A percentile compares a stretch with the other conserved stretches of the same genome.
Conservation (phyloP, 768 basidiomycete species). For the Naganishia friedmannii region DNA sequence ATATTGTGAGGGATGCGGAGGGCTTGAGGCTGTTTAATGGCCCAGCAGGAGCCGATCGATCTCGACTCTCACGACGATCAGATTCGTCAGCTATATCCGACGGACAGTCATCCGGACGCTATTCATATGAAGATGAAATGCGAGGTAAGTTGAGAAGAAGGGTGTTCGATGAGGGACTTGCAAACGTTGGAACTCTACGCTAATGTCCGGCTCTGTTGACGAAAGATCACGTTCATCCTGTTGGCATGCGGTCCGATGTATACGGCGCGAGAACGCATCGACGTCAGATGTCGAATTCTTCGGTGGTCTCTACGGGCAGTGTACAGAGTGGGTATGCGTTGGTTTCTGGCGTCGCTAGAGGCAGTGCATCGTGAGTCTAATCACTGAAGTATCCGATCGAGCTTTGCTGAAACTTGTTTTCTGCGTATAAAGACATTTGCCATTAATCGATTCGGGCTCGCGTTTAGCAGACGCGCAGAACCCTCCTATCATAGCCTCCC, state of each 20-base stretch:
- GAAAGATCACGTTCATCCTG: constrained; percentile 31
- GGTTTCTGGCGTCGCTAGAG: constrained; percentile 5
- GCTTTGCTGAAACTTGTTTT: constrained; percentile 9
- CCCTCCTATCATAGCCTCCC: constrained; percentile 38
- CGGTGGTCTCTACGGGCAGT: constrained; percentile 44
- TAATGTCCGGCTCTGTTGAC: not conserved
- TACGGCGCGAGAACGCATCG: constrained; percentile 37
- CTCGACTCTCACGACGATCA: constrained; percentile 1
- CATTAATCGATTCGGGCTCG: constrained; percentile 39
- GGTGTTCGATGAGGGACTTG: not conserved
- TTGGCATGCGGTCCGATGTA: constrained; percentile 25
- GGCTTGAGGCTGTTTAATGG: constrained; percentile 22
- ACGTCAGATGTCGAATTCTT: constrained; percentile 45
- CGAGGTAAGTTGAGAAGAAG: constrained; percentile 27
- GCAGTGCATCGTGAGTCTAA: constrained; percentile 21
- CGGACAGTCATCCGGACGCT: constrained; percentile 6
- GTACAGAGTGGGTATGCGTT: constrained; percentile 34
- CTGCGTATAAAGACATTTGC: constrained; percentile 35
- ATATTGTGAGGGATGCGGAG: constrained; percentile 20
- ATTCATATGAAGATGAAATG: constrained; percentile 34
- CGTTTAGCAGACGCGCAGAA: constrained; percentile 22
- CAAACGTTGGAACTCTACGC: not conserved
- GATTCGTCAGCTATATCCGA: not conserved
- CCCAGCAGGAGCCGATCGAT: not conserved
- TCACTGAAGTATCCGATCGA: constrained; percentile 31